phyloP scores from a whole-genome alignment of 2,329 filamentous ascomycete genomes.

The Exophiala mesophila region DNA sequence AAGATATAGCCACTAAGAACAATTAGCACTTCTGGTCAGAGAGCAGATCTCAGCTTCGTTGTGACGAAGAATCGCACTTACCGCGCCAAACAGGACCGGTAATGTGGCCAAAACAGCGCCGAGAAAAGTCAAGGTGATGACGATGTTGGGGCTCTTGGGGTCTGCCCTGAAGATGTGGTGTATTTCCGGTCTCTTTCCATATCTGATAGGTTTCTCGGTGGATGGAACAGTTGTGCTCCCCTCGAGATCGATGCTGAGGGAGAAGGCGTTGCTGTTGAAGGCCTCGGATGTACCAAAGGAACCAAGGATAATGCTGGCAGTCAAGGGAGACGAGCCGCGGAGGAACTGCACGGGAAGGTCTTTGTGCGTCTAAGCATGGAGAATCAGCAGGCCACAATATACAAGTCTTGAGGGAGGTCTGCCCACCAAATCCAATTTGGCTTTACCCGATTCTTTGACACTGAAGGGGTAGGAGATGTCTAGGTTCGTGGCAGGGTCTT shows the following conservation, averaged over 20 bases:
- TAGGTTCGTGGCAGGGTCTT: constrained; percentile 67
- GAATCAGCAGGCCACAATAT: constrained; percentile 14
- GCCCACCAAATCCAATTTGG: constrained; percentile 75
- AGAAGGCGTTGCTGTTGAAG: constrained; percentile 66
- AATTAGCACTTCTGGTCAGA: background rate
- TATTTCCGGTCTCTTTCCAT: constrained; percentile 78
- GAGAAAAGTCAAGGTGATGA: constrained; percentile 74
- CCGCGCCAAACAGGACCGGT: constrained; percentile 65
- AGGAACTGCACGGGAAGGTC: constrained; percentile 84
- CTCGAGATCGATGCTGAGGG: constrained; percentile 63
- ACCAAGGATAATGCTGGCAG: constrained; percentile 76
- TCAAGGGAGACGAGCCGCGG: constrained; percentile 60
- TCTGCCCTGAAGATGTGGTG: constrained; percentile 83
- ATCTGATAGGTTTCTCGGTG: constrained; percentile 68
- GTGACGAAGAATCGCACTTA: constrained; percentile 53
- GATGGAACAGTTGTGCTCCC: constrained; percentile 54
- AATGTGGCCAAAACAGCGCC: constrained; percentile 67
- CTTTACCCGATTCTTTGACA: constrained; percentile 85
- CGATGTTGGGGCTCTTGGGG: constrained; percentile 70
- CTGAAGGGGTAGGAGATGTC: constrained; percentile 82
- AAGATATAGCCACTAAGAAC: constrained; percentile 67
- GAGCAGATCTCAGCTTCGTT: constrained; percentile 3
- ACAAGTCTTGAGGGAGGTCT: background rate
- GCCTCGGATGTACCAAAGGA: constrained; percentile 72
- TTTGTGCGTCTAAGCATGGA: constrained; percentile 65